A percentile compares a stretch with the other conserved stretches of the same genome.
phyloP scores from a whole-genome alignment of 805 yeast species.

The Kodamaea jinghongensis region DNA sequence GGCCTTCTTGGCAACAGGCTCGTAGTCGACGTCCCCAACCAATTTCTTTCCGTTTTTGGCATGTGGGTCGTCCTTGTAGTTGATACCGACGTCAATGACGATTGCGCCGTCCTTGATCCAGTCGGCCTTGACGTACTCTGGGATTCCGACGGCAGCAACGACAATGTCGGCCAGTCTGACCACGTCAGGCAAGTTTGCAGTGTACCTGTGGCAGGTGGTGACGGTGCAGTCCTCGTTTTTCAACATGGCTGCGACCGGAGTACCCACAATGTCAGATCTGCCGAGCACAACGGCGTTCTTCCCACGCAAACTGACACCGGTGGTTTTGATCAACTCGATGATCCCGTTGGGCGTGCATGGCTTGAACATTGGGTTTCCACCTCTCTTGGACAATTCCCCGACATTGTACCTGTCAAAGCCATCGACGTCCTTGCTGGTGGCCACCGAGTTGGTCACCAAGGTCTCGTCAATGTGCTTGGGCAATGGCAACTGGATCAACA shows the following conservation, averaged over 20 bases:
- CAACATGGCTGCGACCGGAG: constrained; percentile 84
- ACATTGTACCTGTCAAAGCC: constrained; percentile 88
- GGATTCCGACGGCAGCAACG: constrained; percentile 87
- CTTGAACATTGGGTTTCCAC: constrained; percentile 75
- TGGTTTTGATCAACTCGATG: constrained; percentile 70
- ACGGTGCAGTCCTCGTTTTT: constrained; percentile 84
- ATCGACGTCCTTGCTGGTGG: constrained; percentile 85
- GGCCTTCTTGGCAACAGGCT: constrained; percentile 59
- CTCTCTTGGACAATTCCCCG: constrained; percentile 86
- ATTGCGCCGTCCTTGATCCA: constrained; percentile 84
- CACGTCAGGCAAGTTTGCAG: constrained; percentile 54
- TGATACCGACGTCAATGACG: constrained; percentile 93
- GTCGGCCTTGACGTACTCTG: constrained; percentile 80
- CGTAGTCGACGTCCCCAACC: constrained; percentile 95
- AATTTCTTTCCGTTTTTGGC: constrained; percentile 76
- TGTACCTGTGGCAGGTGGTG: constrained; percentile 77
- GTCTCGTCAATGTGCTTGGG: constrained; percentile 81
- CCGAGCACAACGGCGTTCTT: constrained; percentile 89
- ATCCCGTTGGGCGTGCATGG: constrained; percentile 98
- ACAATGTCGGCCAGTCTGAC: constrained; percentile 79
- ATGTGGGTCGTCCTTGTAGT: constrained; percentile 72
- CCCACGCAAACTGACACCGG: constrained; percentile 69
- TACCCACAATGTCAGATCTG: constrained; percentile 93
- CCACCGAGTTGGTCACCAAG: constrained; percentile 75
- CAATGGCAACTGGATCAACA: constrained; percentile 86